A percentile compares a stretch with the other conserved stretches of the same genome.
Conservation (phyloP, 2,329 filamentous ascomycete genomes). For the Arthrobotrys entomopaga region DNA sequence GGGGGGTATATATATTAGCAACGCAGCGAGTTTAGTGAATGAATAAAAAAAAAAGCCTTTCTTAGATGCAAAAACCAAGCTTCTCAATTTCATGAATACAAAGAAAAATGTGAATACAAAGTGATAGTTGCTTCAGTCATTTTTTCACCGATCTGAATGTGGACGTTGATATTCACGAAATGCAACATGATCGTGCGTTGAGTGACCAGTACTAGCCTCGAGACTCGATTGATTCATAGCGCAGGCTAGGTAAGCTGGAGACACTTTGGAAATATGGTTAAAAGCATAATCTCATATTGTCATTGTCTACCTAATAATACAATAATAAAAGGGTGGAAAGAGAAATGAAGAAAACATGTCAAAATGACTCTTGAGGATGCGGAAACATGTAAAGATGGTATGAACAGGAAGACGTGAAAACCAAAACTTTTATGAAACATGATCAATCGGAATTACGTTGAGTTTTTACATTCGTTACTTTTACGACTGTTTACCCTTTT, state of each 20-base stretch:
- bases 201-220: too few relatives aligned
- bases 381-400: background rate
- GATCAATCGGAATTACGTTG: conserved; percentile 8
- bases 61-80: background rate
- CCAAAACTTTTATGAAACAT: conserved; percentile 41
- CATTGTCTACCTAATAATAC: conserved; percentile 55
- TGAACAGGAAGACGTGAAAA: background rate
- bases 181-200: too few relatives aligned
- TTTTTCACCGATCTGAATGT: too few relatives aligned
- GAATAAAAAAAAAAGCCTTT: conserved; percentile 2
- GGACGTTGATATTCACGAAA: too few relatives aligned
- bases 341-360: conserved; percentile 14
- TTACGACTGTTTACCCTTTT: conserved; percentile 5
- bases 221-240: too few relatives aligned
- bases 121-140: too few relatives aligned
- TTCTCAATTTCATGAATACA: too few relatives aligned
- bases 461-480: conserved; percentile 1
- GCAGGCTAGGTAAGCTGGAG: too few relatives aligned
- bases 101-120: too few relatives aligned
- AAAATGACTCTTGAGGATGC: conserved; percentile 15
- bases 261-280: too few relatives aligned
- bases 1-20: conserved; percentile 7
- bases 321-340: conserved; percentile 25
- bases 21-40: background rate
- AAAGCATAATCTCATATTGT: conserved; percentile 5